Conservation (phyloP, 2,329 filamentous ascomycete genomes). For the Seiridium cupressi region DNA sequence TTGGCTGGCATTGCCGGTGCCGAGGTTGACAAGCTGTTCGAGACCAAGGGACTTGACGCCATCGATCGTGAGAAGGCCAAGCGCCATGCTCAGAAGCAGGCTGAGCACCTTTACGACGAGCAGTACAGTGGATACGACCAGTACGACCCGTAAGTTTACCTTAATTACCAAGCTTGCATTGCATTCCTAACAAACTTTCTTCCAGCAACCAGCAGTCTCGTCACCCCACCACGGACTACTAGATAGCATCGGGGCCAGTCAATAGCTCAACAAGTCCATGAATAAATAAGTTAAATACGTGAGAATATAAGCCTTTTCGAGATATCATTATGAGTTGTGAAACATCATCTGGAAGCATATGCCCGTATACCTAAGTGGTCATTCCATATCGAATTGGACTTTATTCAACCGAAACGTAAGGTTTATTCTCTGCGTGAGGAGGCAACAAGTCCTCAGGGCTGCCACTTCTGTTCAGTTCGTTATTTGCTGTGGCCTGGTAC, state of each 20-base stretch:
- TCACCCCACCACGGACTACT: neutral
- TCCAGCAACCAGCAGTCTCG: neutral
- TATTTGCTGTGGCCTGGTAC: no score
- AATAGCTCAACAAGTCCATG: neutral
- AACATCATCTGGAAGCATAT: no score
- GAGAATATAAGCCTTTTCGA: no score
- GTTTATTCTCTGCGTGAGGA: no score
- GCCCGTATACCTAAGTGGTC: no score
- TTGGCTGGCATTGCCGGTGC: constrained; percentile 70
- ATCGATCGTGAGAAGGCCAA: constrained; percentile 58
- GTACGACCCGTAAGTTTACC: constrained; percentile 54
- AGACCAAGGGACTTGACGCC: constrained; percentile 65
- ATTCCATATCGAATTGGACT: no score
- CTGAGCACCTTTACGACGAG: constrained; percentile 58
- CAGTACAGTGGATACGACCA: constrained; percentile 54
- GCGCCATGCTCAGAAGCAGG: constrained; percentile 56
- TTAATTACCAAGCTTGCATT: neutral
- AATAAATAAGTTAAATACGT: constrained; percentile 1
- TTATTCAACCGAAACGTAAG: no score
- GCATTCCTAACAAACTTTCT: neutral
- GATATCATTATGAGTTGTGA: no score
- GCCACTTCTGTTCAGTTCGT: no score
- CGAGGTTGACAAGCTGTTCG: constrained; percentile 74
- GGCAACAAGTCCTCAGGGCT: no score
- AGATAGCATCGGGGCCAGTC: neutral